phyloP scores from a whole-genome alignment of 139 green algal species.

The Chlorella ohadii region DNA sequence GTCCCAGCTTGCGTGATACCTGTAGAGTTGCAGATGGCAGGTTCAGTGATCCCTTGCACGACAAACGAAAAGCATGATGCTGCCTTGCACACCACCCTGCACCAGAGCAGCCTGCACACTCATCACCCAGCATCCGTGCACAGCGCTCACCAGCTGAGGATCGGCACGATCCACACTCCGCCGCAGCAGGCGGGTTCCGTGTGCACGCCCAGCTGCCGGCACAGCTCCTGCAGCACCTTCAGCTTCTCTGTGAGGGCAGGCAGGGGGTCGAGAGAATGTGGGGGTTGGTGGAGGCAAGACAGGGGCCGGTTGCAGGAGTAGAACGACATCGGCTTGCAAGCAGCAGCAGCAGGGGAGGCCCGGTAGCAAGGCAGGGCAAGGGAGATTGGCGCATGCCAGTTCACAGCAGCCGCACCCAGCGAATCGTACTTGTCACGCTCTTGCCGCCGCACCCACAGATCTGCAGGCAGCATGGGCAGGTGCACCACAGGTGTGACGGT shows the following conservation, averaged over 20 bases:
- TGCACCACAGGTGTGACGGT: no score
- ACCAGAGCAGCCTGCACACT: no score
- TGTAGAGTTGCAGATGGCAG: no score
- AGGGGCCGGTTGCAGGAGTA: no score
- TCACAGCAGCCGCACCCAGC: constrained; percentile 17
- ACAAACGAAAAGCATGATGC: no score
- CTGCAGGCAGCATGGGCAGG: constrained; percentile 13
- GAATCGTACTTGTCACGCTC: constrained; percentile 43
- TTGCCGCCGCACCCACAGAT: constrained; percentile 69
- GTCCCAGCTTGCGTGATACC: constrained; percentile 57
- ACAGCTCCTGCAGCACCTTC: constrained; percentile 53
- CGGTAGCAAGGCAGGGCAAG: no score
- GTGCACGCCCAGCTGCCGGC: constrained; percentile 59
- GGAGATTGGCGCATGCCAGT: background rate
- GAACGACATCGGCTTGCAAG: no score
- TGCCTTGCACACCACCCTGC: no score
- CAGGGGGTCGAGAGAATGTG: no score
- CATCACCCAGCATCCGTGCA: no score
- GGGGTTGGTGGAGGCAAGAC: no score
- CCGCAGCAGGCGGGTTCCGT: constrained; percentile 52
- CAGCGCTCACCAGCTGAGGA: constrained; percentile 46
- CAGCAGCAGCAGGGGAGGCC: background rate
- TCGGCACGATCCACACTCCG: constrained; percentile 62
- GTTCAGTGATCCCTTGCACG: no score
- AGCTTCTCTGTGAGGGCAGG: constrained; percentile 79